Evolutionary conservation across 176 grass and related monocot genomes (phyloP), one percentile per base, ranked within the genome.

Genomic region (Panicum miliaceum): DNA sequence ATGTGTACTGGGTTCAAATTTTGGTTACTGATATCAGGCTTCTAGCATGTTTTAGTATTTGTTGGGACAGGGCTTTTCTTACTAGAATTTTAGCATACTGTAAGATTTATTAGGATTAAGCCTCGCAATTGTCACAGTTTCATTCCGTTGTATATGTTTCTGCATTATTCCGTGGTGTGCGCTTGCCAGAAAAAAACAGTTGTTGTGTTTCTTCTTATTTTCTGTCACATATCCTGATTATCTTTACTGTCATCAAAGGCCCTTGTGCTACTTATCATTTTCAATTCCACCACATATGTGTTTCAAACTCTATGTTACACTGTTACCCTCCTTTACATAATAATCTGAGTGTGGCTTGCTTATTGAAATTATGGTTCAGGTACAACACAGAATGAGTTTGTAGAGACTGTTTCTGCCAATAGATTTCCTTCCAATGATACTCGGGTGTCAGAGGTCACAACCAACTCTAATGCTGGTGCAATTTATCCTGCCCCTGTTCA

Each of bases 401-500:
- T 62, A 61, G 82, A 77, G 12, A 83, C 78, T 12, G 53, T 68
- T 40, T 80, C 84, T 52, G 68, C 71, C 37, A 67, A 70, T 76
- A 73, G 45, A 76, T 76, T 68, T 62, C 53, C 53, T 50, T 83
- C 68, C 8, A 86, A 54, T 56, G 47, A 76, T 72, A 76, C 9
- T 10, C 81, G 9, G 6, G 3, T 15, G 22, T 60, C 82, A 42
- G 87, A 90, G 60, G 59, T 56, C 81, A 63, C 68, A 56, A 41
- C 84, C 40, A 79, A 65, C 65, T 40, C 72, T 79, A 68, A 76
- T 25, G 14, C 52, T 78, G 69, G 41, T 83, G 68, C 79, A 19
- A 73, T 78, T 84, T 76, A 80, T 56, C 37, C 74, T 81, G 73
- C 62, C 72, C 25, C 32, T 20, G 67, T 57, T 69, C 83, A 89